Base-by-base conservation (phyloP, 2,329 filamentous ascomycete species). In the Ambrosiella beaveri region DNA sequence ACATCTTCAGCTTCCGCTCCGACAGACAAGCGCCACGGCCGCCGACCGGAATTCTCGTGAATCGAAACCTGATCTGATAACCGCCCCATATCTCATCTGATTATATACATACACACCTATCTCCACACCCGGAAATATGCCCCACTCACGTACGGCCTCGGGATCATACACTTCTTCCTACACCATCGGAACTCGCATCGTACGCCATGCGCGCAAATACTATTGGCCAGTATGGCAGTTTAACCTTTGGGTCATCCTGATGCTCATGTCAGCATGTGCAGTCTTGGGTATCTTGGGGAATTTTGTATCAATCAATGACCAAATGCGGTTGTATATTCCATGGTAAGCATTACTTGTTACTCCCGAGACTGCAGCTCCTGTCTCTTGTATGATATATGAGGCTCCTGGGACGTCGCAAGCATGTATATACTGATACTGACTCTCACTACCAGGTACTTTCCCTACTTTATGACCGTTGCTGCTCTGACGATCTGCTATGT, bases 151-250 rank as follows among this genome's bases (percentile, higher is more conserved):
- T 17, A 56, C 53, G 35, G 35, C 57, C n/a, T 59, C 57, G 12
- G 57, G 57, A 17, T 59, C 57, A 13, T 59, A 49, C 19, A 50
- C 57, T 5, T 52, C 27, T 27, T 27, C 57, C 11, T 45, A 55
- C 13, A 59, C 37, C 17, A 58, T 56, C 7, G 17, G 44, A 27
- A 56, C 53, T 6, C 58, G 55, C 3, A 63, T 71, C 44, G 65
- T 71, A 61, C 73, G 66, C 54, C 69, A 72, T 62, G 67, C 81
- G 3, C 77, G 78, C 65, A 76, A 75, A 47, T 85, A 85, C 72
- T 80, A 81, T 70, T 85, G 82, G 82, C 82, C 82, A 15, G 78
- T 79, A n/a, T 68, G 80, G 57, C 78, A 82, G 68, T 73, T 85
- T 60, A 84, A 84, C 65, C 69, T 84, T 55, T 84, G 82, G 80